Evolutionary conservation across 768 basidiomycete species (phyloP).

Genomic region (Mycena leptocephala): DNA sequence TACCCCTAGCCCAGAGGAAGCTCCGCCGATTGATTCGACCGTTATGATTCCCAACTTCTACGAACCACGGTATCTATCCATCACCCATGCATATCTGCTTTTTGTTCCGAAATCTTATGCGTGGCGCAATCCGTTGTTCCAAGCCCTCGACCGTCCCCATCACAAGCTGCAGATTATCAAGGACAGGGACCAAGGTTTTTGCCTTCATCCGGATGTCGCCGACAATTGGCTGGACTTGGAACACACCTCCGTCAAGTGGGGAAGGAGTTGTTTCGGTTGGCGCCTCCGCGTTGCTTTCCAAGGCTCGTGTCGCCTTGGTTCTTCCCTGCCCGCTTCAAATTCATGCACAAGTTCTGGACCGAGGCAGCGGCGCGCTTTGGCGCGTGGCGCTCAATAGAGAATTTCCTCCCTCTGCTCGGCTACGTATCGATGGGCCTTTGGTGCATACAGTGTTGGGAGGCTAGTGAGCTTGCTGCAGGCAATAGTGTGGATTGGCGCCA

Average conservation of each 20-base stretch:
- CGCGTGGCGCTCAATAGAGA: neutral
- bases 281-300: neutral
- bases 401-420: constrained; percentile 1
- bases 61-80: neutral
- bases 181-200: neutral
- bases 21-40: neutral
- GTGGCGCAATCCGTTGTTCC: neutral
- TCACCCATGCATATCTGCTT: neutral
- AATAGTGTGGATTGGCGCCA: neutral
- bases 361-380: neutral
- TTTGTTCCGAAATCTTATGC: neutral
- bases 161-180: neutral
- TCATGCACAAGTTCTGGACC: neutral
- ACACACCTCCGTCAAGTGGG: neutral
- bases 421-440: neutral
- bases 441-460: neutral
- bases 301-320: neutral
- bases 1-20: constrained; percentile 1
- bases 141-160: neutral
- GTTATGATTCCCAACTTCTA: neutral
- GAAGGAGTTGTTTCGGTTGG: neutral
- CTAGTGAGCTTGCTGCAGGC: neutral
- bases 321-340: constrained; percentile 4
- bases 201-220: neutral
- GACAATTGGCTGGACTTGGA: neutral